Percentiles rank a stretch among this genome's conserved stretches.
Evolutionary conservation across 1,139 yeast species (phyloP).

Genomic region (Kodamaea arcana): DNA sequence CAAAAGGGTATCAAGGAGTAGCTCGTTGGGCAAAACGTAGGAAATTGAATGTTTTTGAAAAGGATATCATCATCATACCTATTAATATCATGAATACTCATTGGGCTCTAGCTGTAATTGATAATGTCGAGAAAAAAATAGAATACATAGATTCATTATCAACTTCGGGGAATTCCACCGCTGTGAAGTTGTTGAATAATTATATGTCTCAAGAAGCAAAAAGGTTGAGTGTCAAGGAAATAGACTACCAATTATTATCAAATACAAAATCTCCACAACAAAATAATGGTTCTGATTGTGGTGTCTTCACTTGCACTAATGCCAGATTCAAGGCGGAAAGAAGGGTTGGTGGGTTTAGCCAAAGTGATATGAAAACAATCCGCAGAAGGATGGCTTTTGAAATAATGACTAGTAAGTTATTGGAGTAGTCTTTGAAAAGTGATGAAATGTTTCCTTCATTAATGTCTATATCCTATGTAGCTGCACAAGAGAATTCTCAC

Average conservation of each 20-base stretch:
- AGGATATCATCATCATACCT: slow-evolving; percentile 73
- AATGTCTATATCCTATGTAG: too few species aligned
- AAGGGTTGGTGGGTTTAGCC: slow-evolving; percentile 50
- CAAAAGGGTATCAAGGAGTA: slow-evolving; percentile 77
- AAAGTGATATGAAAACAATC: slow-evolving; percentile 64
- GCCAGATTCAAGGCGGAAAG: slow-evolving; percentile 57
- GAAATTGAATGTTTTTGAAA: slow-evolving; percentile 60
- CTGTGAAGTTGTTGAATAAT: slow-evolving; percentile 50
- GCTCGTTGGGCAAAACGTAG: slow-evolving; percentile 87
- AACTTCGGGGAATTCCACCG: slow-evolving; percentile 49
- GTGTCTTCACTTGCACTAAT: slow-evolving; percentile 85
- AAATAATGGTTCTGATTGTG: slow-evolving; percentile 89
- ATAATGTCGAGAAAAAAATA: slow-evolving; percentile 55
- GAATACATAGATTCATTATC: slow-evolving; percentile 73
- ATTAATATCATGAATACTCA: slow-evolving; percentile 79
- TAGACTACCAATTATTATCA: slow-evolving; percentile 28
- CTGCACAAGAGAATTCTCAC: too few species aligned
- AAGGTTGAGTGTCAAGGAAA: slow-evolving; percentile 28
- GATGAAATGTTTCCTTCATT: too few species aligned
- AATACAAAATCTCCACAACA: slow-evolving; percentile 72
- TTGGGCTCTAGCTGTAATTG: slow-evolving; percentile 87
- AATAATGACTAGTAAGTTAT: slow-evolving; percentile 24
- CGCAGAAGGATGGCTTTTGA: slow-evolving; percentile 69
- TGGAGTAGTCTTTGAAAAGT: slow-evolving; percentile 4
- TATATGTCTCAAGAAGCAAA: slow-evolving; percentile 61